phyloP scores from a whole-genome alignment of 2,329 filamentous ascomycete species.

The Berkeleyomyces basicola region DNA sequence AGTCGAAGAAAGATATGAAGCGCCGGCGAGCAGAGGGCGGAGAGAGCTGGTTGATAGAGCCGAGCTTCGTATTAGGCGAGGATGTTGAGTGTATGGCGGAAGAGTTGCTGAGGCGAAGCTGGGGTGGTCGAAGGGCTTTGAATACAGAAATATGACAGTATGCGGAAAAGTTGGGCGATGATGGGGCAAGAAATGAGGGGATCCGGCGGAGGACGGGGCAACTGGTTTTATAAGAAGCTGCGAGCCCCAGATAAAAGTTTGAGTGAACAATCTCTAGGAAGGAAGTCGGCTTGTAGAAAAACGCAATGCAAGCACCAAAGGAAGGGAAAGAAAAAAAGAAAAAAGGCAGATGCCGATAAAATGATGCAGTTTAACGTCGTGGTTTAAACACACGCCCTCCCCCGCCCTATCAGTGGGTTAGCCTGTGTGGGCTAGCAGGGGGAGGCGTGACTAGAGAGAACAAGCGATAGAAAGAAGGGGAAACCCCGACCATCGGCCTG shows the following conservation, averaged over 20 bases:
- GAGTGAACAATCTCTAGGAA: neutral
- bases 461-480: neutral
- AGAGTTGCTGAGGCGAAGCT: neutral
- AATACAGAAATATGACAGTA: neutral
- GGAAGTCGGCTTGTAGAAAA: constrained; percentile 1
- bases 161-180: neutral
- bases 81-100: neutral
- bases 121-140: neutral
- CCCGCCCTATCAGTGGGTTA: neutral
- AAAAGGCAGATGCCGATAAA: neutral
- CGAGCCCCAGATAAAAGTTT: constrained; percentile 2
- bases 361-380: neutral
- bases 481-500: constrained; percentile 2
- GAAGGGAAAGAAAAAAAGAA: neutral
- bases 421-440: neutral
- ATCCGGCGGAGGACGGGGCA: constrained; percentile 3
- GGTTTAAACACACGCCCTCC: neutral
- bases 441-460: neutral
- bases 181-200: neutral
- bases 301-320: neutral
- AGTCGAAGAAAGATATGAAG: neutral
- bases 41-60: neutral
- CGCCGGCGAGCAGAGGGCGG: neutral
- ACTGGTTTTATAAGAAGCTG: constrained; percentile 1
- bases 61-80: neutral